These are phyloP conservation scores for carrot (Daucus carota) DNA, from an alignment of 129 eudicot genomes.

Conservation along the genomic window DH1_v3.0 NC_030381.2:1661001-1661500, in stretches of 20 bases:
- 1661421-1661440: background rate
- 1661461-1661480: background rate
- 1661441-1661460: background rate
- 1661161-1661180: background rate
- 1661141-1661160: background rate
- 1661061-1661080: slow-evolving; percentile 33
- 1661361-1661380: too few relatives aligned
- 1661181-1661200: background rate
- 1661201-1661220: background rate
- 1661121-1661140: background rate
- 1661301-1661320: too few relatives aligned
- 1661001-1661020: slow-evolving; percentile 53
- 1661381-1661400: background rate
- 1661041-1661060: slow-evolving; percentile 43
- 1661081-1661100: slow-evolving; percentile 17
- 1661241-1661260: background rate
- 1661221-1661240: background rate
- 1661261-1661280: background rate
- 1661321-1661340: too few relatives aligned
- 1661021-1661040: slow-evolving; percentile 41
- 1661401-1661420: background rate
- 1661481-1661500: background rate
- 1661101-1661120: background rate
- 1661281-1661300: too few relatives aligned
- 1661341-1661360: too few relatives aligned